Evolutionary conservation across 2,329 filamentous ascomycete genomes (phyloP).

Genomic region (Westerdykella aurantiaca): DNA sequence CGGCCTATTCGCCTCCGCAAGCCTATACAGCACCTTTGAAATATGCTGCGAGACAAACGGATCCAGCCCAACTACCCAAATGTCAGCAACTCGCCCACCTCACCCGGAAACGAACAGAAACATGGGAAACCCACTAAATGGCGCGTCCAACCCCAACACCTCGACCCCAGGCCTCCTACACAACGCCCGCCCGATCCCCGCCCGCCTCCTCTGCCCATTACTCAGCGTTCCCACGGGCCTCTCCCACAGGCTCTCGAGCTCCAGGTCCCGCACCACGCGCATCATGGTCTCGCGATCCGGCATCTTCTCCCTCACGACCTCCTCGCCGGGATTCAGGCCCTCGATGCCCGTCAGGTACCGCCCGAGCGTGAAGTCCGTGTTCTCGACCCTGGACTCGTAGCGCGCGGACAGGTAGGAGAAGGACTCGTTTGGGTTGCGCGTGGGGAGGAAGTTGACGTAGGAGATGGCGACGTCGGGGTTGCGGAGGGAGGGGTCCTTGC

Average conservation of each 20-base stretch:
- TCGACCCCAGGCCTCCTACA: slow-evolving; percentile 73
- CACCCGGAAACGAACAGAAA: neutral
- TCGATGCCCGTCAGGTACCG: slow-evolving; percentile 81
- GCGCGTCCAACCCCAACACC: slow-evolving; percentile 69
- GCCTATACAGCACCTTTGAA: slow-evolving; percentile 61
- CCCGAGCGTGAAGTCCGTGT: slow-evolving; percentile 76
- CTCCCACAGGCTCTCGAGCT: slow-evolving; percentile 61
- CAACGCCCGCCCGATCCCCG: slow-evolving; percentile 81
- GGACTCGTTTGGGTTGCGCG: slow-evolving; percentile 54
- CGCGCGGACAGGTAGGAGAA: slow-evolving; percentile 75
- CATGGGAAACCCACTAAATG: slow-evolving; percentile 72
- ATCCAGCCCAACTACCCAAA: slow-evolving; percentile 69
- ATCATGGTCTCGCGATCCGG: slow-evolving; percentile 48
- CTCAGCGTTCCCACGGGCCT: slow-evolving; percentile 86
- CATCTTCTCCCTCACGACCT: slow-evolving; percentile 40
- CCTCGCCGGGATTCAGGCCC: slow-evolving; percentile 67
- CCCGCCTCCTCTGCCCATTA: slow-evolving; percentile 84
- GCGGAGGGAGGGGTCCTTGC: slow-evolving; percentile 48
- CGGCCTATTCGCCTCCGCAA: slow-evolving; percentile 63
- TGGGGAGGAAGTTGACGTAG: slow-evolving; percentile 85
- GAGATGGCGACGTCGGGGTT: slow-evolving; percentile 65
- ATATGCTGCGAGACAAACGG: slow-evolving; percentile 70
- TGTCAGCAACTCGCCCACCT: slow-evolving; percentile 3
- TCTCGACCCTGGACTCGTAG: slow-evolving; percentile 83
- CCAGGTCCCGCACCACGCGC: slow-evolving; percentile 63